phyloP scores from a whole-genome alignment of 306 rosid species.

The Cucurbita ficifolia region DNA sequence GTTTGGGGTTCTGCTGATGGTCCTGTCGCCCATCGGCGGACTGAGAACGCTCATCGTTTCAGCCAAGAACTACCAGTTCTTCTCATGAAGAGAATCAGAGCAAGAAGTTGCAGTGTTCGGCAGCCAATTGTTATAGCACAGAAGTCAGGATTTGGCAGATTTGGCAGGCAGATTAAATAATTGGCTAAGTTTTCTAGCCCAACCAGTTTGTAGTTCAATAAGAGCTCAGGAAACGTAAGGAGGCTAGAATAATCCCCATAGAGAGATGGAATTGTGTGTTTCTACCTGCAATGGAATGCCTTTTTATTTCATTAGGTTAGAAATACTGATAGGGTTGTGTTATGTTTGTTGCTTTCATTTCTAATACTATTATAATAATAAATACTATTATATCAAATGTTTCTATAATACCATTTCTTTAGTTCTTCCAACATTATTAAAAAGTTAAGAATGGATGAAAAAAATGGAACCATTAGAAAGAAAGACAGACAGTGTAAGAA shows the following conservation, averaged over 20 bases:
- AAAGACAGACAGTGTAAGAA: no score
- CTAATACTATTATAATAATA: no score
- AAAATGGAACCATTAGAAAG: no score
- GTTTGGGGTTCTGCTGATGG: slow-evolving; percentile 49
- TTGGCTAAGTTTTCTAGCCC: not conserved
- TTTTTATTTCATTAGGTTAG: not conserved
- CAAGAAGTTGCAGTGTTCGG: not conserved
- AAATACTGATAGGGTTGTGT: not conserved
- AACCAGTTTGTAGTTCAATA: not conserved
- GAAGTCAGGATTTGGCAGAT: not conserved
- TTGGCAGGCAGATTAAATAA: not conserved
- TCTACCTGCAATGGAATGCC: not conserved
- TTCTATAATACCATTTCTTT: no score
- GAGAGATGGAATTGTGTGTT: not conserved
- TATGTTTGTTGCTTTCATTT: no score
- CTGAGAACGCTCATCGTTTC: slow-evolving; percentile 39
- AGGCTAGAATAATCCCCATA: not conserved
- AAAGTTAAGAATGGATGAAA: no score
- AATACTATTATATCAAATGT: no score
- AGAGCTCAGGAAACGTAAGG: not conserved
- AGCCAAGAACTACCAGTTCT: slow-evolving; percentile 42
- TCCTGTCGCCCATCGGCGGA: slow-evolving; percentile 61
- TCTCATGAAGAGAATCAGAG: slow-evolving; percentile 23
- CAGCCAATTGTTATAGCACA: not conserved
- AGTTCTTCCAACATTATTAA: no score